Evolutionary conservation across 2,329 filamentous ascomycete genomes (phyloP), one percentile per base, ranked within the genome.

Genomic region (Raffaelea arxii): DNA sequence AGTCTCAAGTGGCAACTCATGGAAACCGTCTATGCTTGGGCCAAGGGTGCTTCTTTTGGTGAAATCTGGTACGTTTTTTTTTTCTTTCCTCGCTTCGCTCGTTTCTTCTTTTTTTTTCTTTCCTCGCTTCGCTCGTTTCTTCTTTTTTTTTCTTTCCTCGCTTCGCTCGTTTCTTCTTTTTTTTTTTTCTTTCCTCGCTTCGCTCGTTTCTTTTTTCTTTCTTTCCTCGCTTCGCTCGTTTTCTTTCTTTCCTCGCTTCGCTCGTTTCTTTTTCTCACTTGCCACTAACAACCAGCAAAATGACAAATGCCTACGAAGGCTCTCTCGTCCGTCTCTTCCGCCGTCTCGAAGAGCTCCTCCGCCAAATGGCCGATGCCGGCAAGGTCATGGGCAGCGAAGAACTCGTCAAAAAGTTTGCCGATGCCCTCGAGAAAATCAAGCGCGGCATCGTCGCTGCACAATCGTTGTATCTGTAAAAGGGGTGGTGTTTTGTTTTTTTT

Each of bases 331-430:
- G 92, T 42, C 80, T 96, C 35, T 98, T 98, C 79, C 85, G 92
- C 46, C 86, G 92, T 19, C 74, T 98, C 25, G 92, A 98, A 66
- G 92, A 98, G 67, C 74, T 96, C 48, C 72, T 98, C 30, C 80
- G 92, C 54, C 92, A 98, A 65, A 94, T 97, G 77, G 91, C 85
- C 16, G 86, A 97, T 67, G 92, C 91, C 22, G 80, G 86, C 54
- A 97, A 96, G 69, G 91, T 96, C 52, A 98, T 98, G 92, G 92
- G 92, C 58, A 96, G 86, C 62, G 88, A 94, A 50, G 92, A 97
- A 58, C 71, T 98, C 47, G 85, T 90, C 59, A 77, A 82, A 61
- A 96, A 95, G 68, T 98, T 98, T 61, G 90, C 95, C 59, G 77
- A 81, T 55, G 84, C 87, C 51, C 69, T 98, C 56, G 74, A 76